A percentile compares a stretch with the other conserved stretches of the same genome.
Conservation (phyloP, 1,284 basidiomycete species). For the Singerocomus rubriflavus region DNA sequence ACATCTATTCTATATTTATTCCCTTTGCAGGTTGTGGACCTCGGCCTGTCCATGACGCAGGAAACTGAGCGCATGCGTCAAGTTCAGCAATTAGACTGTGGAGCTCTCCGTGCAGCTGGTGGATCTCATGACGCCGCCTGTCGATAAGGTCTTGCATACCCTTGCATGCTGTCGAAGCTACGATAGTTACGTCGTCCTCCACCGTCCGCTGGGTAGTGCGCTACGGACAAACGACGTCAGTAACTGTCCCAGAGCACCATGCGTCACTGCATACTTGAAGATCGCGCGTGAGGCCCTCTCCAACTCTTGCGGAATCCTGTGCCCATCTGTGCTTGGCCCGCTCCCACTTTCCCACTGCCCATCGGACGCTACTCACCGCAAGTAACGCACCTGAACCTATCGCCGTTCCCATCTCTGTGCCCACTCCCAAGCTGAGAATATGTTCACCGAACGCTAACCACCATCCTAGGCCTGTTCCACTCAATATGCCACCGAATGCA, state of each 20-base stretch:
- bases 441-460: conserved; percentile 46
- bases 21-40: neutral
- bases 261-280: conserved; percentile 48
- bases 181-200: conserved; percentile 42
- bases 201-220: conserved; percentile 45
- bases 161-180: conserved; percentile 43
- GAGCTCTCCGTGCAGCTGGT: conserved; percentile 43
- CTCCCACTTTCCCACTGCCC: conserved; percentile 72
- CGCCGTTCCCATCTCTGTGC: conserved; percentile 55
- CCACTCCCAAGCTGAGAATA: conserved; percentile 36
- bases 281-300: conserved; percentile 70
- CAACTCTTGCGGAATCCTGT: conserved; percentile 69
- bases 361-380: conserved; percentile 53
- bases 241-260: neutral
- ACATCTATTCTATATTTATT: conserved; percentile 19
- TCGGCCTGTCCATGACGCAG: conserved; percentile 7
- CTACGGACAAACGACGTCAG: conserved; percentile 33
- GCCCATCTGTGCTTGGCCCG: conserved; percentile 69
- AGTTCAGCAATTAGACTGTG: conserved; percentile 44
- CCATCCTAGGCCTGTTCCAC: conserved; percentile 44
- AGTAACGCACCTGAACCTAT: conserved; percentile 60
- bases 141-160: conserved; percentile 47
- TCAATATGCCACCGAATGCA: conserved; percentile 46
- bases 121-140: conserved; percentile 43
- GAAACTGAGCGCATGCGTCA: conserved; percentile 23